Evolutionary conservation across 306 rosid species (phyloP).

Genomic region (Erythrophleum fordii): DNA sequence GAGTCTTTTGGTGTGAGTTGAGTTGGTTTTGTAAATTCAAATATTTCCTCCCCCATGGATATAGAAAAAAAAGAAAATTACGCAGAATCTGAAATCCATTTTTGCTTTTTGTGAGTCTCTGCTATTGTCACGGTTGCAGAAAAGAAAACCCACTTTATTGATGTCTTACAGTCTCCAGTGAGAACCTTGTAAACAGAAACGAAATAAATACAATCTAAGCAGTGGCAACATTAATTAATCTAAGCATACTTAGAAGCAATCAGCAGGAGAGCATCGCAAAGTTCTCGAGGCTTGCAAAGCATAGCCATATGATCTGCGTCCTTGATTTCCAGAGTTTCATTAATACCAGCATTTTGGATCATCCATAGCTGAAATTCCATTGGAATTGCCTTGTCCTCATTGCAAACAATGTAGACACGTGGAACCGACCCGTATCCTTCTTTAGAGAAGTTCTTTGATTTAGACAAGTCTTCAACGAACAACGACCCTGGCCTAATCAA

Average conservation of each 20-base stretch:
- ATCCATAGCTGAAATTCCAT: slow-evolving; percentile 53
- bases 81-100: background rate
- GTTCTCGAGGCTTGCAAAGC: slow-evolving; percentile 48
- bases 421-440: slow-evolving; percentile 57
- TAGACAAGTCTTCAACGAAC: slow-evolving; percentile 52
- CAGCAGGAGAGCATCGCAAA: slow-evolving; percentile 45
- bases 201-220: too few species aligned
- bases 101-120: background rate
- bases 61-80: background rate
- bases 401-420: slow-evolving; percentile 42
- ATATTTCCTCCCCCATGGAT: too few species aligned
- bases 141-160: background rate
- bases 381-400: slow-evolving; percentile 41
- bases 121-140: background rate
- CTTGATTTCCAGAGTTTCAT: slow-evolving; percentile 54
- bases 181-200: background rate
- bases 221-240: background rate
- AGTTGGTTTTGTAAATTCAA: too few species aligned
- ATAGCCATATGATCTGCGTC: slow-evolving; percentile 63
- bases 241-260: background rate
- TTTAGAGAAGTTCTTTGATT: slow-evolving; percentile 43
- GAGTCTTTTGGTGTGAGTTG: background rate
- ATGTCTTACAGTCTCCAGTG: background rate
- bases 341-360: slow-evolving; percentile 50
- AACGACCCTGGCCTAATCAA: slow-evolving; percentile 50